Base-by-base conservation (phyloP, 495 filamentous ascomycete species). In the Penicillium atrosanguineum region DNA sequence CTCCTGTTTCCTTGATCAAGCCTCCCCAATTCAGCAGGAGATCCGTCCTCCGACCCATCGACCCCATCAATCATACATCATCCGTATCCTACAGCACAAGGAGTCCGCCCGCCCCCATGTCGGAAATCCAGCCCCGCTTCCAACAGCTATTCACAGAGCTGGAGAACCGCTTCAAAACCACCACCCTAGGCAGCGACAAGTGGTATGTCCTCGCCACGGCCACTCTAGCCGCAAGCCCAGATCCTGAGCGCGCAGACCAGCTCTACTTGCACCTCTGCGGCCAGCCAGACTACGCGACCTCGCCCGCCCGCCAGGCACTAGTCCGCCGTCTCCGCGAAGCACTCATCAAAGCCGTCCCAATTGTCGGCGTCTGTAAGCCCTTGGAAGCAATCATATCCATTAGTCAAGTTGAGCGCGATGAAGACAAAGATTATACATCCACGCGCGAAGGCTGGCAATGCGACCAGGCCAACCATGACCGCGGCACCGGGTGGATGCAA, bases 201-300 rank as follows among this genome's bases (percentile, higher is more conserved):
- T 86, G 83, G 82, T 80, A 82, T 49, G 72, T 86, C 23, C 68
- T 83, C 4, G 77, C 76, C 7, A 64, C 70, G 4, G 49, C 77
- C n/a, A 73, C 75, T 0, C 57, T 81, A 36, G 70, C 68, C 25
- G 75, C 72, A 18, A 65, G 74, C 25, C 66, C 71, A 2, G 74
- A 80, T 43, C 76, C 77, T 7, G 72, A 79, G 23, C 69, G 73
- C 40, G 68, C 68, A 37, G 74, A 69, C 40, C 69, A 73, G 21
- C 72, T 83, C 26, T 83, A 82, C 61, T 69, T 73, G 28, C 69
- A 81, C 55, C 69, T 83, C 19, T 74, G 69, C 62, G 57, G 58
- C 41, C 70, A 78, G 51, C 67, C 71, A 5, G 51, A 62, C 20
- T 76, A 73, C 54, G 15, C 62, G 0, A 70, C 66, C 6, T 52